Base-by-base conservation (phyloP, 2,329 filamentous ascomycete species). In the Ophiostoma perfectum region DNA sequence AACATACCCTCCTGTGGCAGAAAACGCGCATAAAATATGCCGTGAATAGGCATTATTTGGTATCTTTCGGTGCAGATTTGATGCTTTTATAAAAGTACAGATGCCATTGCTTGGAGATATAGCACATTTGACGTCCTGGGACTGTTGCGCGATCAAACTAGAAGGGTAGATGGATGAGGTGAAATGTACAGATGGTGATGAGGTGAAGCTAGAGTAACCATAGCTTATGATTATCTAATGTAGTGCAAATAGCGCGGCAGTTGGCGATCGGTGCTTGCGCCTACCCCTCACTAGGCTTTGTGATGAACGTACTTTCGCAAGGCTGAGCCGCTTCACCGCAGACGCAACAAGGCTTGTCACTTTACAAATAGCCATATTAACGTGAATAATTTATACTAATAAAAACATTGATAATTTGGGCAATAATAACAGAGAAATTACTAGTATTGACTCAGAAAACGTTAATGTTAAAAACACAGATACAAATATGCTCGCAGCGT, bases 21-120 rank as follows among this genome's bases (percentile, higher is more conserved):
- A 78, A 90, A 90, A 64, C 87, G 82, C 65, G 88, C 87, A 76
- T 89, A 90, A 74, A 90, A 90, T 69, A 90, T 90, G 73, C 86
- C 87, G 75, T 88, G 85, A 67, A 90, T 90, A 85, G 89, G 88
- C 74, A 73, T 78, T 65, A 41, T 6, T 52, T 18, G 49, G 27
- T 27, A 27, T 55, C n/a, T 55, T 55, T 55, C 8, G 18, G 7
- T 11, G 8, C 7, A 55, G 49, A 4, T 16, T 41, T 3, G 18
- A 42, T 44, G 3, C 38, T 63, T 5, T n/a, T 39, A 63, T 63
- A 38, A 60, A 5, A 60, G 4, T 60, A 4, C 16, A 4, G n/a
- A 18, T 14, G 36, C 27, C 55, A 60, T 60, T 36, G 38, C 38
- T 38, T 6, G 27, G 7, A 4, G 38, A 38, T 38, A 2, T 7